Evolutionary conservation across 2,329 filamentous ascomycete genomes (phyloP), one percentile per base, ranked within the genome.

Genomic region (Phyllosticta capitalensis): DNA sequence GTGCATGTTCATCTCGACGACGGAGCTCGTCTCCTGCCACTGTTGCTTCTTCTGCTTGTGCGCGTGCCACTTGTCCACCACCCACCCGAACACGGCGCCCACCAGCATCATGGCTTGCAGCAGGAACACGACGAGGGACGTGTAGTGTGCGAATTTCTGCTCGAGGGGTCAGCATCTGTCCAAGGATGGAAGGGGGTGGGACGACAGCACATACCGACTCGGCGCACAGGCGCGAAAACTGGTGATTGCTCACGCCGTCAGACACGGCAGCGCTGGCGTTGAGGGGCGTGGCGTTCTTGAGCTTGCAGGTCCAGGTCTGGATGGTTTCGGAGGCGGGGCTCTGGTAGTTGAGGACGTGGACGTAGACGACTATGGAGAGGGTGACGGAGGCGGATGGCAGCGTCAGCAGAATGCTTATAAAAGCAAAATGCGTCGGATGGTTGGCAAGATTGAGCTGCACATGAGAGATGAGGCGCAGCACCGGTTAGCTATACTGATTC

Each of bases 71-170:
- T 74, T 73, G 54, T 73, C 71, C 45, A 71, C 70, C 49, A 67
- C 59, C 72, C 72, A 74, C 2, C 67, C 67, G 7, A 73, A 61
- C n/a, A 72, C 64, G 9, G 66, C 69, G 45, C 72, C 28, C 20
- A 61, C 68, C 64, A 72, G 67, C 55, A 67, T 69, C 6, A 62
- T 61, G 28, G 65, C 62, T 24, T 78, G 69, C 52, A 78, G 53
- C 51, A 78, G 55, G 61, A 78, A 74, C 19, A 74, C 65, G 0
- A 72, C 68, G 21, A 78, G 70, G 0, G 74, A 74, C 21, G 74
- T 72, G 63, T 74, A 77, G 51, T 75, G 71, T 14, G 76, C 74
- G 66, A 79, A 78, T 63, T 71, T 71, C 72, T 75, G 61, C 12
- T n/a, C 3, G 17, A 50, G 26, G 45, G 30, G 61, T 12, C 17